Conservation (phyloP, 495 filamentous ascomycete species). For the Tuber aestivum region DNA sequence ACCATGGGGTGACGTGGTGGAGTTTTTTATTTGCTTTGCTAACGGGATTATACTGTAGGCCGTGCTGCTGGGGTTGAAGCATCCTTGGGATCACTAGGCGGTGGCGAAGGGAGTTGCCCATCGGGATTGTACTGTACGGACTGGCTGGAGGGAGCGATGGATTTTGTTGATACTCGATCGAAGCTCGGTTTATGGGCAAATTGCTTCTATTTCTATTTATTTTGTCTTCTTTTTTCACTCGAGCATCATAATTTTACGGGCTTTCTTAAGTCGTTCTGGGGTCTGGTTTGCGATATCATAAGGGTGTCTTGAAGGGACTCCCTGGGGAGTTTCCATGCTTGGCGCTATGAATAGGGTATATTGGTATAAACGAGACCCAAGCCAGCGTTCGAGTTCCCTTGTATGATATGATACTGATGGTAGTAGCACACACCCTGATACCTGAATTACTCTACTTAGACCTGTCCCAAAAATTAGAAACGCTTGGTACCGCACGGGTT, state of each 20-base stretch:
- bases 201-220: background rate
- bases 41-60: slow-evolving; percentile 48
- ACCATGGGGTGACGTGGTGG: slow-evolving; percentile 13
- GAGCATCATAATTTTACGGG: too few species aligned
- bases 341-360: background rate
- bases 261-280: background rate
- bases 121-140: slow-evolving; percentile 77
- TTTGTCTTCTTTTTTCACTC: background rate
- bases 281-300: background rate
- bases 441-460: slow-evolving; percentile 60
- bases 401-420: too few species aligned
- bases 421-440: slow-evolving; percentile 56
- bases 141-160: background rate
- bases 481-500: background rate
- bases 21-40: background rate
- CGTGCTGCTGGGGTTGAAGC: slow-evolving; percentile 85
- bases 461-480: slow-evolving; percentile 24
- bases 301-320: background rate
- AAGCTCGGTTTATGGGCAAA: background rate
- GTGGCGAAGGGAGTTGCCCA: background rate
- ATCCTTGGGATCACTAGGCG: slow-evolving; percentile 94
- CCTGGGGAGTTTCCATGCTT: background rate
- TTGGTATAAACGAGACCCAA: background rate
- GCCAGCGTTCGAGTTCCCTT: slow-evolving; percentile 42
- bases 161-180: background rate